These are phyloP conservation scores for Oenanthe sinensis DNA, from an alignment of 129 eudicot genomes.

Conservation along the genomic window DNA sequence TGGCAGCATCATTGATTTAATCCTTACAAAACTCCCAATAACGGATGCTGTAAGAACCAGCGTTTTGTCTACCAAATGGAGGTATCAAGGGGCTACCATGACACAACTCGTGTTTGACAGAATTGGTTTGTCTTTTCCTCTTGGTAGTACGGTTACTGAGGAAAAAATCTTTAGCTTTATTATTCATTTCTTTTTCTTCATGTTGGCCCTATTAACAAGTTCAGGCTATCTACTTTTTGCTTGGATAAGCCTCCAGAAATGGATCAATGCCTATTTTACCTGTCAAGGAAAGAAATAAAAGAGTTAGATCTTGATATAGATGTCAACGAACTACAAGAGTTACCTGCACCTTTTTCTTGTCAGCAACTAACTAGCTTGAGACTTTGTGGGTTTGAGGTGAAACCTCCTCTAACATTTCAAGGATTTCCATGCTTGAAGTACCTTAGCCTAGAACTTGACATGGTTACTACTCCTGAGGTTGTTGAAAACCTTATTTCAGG, in stretches of 20 bases:
- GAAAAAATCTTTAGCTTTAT: neutral
- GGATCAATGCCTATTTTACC: neutral
- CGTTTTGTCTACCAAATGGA: neutral
- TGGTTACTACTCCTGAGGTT: neutral
- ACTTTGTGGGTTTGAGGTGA: neutral
- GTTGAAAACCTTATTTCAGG: neutral
- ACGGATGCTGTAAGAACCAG: neutral
- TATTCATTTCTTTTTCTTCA: neutral
- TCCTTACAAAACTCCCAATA: neutral
- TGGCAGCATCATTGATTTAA: neutral
- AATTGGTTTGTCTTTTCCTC: neutral
- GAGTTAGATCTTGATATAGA: neutral
- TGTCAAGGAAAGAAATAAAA: neutral
- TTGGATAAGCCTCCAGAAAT: neutral
- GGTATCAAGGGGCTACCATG: neutral
- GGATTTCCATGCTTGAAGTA: neutral
- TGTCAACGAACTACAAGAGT: fast-evolving
- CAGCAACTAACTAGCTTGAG: neutral
- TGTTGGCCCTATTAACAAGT: neutral
- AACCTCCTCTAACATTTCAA: neutral
- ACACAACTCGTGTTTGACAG: neutral
- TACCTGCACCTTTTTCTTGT: neutral
- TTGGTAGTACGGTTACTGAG: too few relatives aligned
- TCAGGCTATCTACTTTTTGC: neutral
- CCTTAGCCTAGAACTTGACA: neutral